Evolutionary conservation across 2,329 filamentous ascomycete species (phyloP), one percentile per base, ranked within the genome.

Genomic region (Hypoxylon sp.): DNA sequence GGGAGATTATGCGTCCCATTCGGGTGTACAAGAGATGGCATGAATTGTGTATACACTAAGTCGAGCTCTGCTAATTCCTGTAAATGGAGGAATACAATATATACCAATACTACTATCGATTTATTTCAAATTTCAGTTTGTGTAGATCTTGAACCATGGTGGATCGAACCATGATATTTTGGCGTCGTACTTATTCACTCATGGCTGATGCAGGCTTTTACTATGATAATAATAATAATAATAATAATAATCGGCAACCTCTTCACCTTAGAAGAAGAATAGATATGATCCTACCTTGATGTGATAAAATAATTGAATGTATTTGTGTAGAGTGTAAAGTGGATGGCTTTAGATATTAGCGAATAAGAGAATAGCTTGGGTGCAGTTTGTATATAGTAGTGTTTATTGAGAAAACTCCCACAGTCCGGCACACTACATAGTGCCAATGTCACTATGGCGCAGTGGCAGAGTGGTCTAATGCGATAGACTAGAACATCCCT

Each of bases 401-500:
- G 29, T 31, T 31, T 31, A 31, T 6, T 4, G 5, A 3, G 1
- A 31, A 8, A 5, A n/a, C 5, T 37, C n/a, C n/a, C 35, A 37
- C 4, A 14, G 5, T 5, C 35, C 1, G 14, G 35, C 6, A 10
- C 35, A 37, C 35, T n/a, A n/a, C 35, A 37, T 13, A 37, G 35
- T 37, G 35, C 29, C 6, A 6, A 31, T 31, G 29, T 37, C 13
- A n/a, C 35, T 37, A 14, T 31, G 68, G 70, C 68, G 67, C 65
- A 60, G 67, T 72, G 70, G 70, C 60, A 60, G 69, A 63, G 59
- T 72, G 73, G 70, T 73, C 71, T 73, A 71, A 71, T 66, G 73
- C 73, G 73, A 63, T 59, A 73, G 73, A 74, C 71, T 74, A 67
- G 73, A 73, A 74, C 42, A 10, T 5, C n/a, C 35, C 57, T 33